Evolutionary conservation across 768 basidiomycete genomes (phyloP).

Genomic region (Tricholoma furcatifolium): DNA sequence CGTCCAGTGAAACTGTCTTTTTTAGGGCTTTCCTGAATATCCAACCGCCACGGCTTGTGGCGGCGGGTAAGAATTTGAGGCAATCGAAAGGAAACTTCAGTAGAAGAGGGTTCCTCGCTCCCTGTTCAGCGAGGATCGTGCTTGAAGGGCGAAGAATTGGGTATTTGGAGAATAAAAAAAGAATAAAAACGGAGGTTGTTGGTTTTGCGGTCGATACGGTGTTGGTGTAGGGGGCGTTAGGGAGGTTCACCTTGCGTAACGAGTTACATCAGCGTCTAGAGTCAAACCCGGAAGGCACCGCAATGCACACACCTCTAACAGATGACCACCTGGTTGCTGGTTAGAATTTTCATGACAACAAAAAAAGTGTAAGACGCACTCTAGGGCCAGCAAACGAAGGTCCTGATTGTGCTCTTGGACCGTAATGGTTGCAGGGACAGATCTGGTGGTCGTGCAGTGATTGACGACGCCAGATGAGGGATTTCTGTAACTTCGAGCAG

Average conservation of each 20-base stretch:
- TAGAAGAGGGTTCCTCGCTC: slow-evolving; percentile 66
- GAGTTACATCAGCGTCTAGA: slow-evolving; percentile 18
- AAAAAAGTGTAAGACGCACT: slow-evolving; percentile 42
- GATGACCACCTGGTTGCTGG: slow-evolving; percentile 64
- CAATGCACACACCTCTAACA: slow-evolving; percentile 60
- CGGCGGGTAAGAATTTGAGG: slow-evolving; percentile 64
- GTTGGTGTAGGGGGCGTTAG: slow-evolving; percentile 44
- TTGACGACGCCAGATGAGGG: slow-evolving; percentile 20
- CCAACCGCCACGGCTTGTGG: slow-evolving; percentile 66
- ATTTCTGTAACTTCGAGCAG: neutral
- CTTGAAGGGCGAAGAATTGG: slow-evolving; percentile 40
- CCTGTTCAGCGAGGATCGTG: slow-evolving; percentile 64
- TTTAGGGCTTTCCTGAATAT: slow-evolving; percentile 4
- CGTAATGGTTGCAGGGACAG: slow-evolving; percentile 56
- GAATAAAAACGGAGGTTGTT: slow-evolving; percentile 12
- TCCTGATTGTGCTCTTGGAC: slow-evolving; percentile 76
- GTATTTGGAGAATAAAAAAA: slow-evolving; percentile 16
- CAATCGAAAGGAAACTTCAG: slow-evolving; percentile 50
- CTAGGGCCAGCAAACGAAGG: slow-evolving; percentile 80
- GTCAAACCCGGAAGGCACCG: neutral
- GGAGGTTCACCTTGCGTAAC: slow-evolving; percentile 70
- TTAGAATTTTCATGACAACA: slow-evolving; percentile 14
- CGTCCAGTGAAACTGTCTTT: slow-evolving; percentile 10
- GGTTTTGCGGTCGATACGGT: slow-evolving; percentile 11
- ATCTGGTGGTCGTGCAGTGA: slow-evolving; percentile 39